A percentile compares a stretch with the other conserved stretches of the same genome.
phyloP scores from a whole-genome alignment of 192 early-diverging fungal species.

The Backusella tuberculispora region DNA sequence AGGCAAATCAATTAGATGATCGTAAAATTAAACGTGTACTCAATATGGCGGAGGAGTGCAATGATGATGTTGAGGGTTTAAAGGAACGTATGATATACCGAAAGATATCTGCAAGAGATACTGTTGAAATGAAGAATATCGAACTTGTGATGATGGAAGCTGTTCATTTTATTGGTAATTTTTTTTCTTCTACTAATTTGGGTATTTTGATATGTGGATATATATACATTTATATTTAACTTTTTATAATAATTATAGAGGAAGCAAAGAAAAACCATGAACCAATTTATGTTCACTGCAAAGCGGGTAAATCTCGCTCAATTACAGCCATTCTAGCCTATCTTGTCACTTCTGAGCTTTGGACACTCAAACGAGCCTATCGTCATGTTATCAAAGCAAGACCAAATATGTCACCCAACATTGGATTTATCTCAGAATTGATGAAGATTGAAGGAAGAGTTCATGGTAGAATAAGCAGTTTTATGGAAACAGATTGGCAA shows the following conservation, averaged over 20 bases:
- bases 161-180: constrained; percentile 69
- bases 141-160: constrained; percentile 60
- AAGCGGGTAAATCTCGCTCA: constrained; percentile 78
- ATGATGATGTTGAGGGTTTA: constrained; percentile 49
- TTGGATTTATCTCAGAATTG: constrained; percentile 77
- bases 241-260: constrained; percentile 12
- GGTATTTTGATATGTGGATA: neutral
- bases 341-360: constrained; percentile 60
- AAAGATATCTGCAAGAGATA: constrained; percentile 63
- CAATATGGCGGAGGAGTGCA: constrained; percentile 81
- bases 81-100: constrained; percentile 46
- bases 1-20: constrained; percentile 53
- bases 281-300: constrained; percentile 77
- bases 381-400: constrained; percentile 64
- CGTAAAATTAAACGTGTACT: constrained; percentile 69
- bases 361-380: constrained; percentile 70
- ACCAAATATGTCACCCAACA: constrained; percentile 73
- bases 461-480: constrained; percentile 46
- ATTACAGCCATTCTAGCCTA: constrained; percentile 75
- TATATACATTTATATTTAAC: neutral
- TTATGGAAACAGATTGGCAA: constrained; percentile 43
- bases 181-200: too few species aligned
- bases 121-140: constrained; percentile 66
- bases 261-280: constrained; percentile 43
- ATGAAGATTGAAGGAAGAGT: constrained; percentile 69